Percentiles rank a stretch among this genome's conserved stretches.
phyloP scores from a whole-genome alignment of 2,329 filamentous ascomycete species.

The Beauveria australis region DNA sequence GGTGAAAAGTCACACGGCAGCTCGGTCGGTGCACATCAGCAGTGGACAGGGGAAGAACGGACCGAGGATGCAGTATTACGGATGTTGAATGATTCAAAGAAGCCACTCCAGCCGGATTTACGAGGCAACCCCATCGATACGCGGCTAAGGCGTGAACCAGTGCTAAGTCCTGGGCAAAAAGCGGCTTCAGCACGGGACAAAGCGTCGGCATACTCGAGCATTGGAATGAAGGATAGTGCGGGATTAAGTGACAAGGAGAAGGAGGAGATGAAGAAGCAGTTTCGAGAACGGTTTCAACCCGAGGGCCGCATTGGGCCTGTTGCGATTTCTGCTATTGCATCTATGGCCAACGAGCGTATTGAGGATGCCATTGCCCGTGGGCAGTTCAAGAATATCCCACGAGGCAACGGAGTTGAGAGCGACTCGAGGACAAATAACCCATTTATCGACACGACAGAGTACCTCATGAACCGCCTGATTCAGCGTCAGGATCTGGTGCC shows the following conservation, averaged over 20 bases:
- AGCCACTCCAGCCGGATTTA: conserved; percentile 50
- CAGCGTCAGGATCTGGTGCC: conserved; percentile 92
- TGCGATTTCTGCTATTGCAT: conserved; percentile 68
- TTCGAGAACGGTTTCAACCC: conserved; percentile 74
- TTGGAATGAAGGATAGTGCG: conserved; percentile 37
- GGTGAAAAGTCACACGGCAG: neutral
- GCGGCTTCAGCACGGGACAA: conserved; percentile 49
- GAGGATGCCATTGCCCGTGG: conserved; percentile 89
- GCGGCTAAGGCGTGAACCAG: conserved; percentile 34
- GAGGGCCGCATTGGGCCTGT: conserved; percentile 65
- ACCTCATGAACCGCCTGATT: conserved; percentile 98
- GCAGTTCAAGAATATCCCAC: conserved; percentile 75
- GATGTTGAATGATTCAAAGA: conserved; percentile 75
- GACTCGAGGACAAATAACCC: conserved; percentile 78
- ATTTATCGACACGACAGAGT: conserved; percentile 93
- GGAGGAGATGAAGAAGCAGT: conserved; percentile 60
- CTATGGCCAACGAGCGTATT: conserved; percentile 82
- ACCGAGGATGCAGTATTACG: conserved; percentile 69
- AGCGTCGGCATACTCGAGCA: conserved; percentile 41
- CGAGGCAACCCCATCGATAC: conserved; percentile 46
- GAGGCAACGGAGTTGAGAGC: conserved; percentile 72
- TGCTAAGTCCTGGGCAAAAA: conserved; percentile 35
- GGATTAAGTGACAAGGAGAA: conserved; percentile 62
- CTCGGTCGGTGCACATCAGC: conserved; percentile 16
- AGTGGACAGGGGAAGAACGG: conserved; percentile 74